phyloP scores from a whole-genome alignment of 2,329 filamentous ascomycete genomes.

The Capronia coronata region DNA sequence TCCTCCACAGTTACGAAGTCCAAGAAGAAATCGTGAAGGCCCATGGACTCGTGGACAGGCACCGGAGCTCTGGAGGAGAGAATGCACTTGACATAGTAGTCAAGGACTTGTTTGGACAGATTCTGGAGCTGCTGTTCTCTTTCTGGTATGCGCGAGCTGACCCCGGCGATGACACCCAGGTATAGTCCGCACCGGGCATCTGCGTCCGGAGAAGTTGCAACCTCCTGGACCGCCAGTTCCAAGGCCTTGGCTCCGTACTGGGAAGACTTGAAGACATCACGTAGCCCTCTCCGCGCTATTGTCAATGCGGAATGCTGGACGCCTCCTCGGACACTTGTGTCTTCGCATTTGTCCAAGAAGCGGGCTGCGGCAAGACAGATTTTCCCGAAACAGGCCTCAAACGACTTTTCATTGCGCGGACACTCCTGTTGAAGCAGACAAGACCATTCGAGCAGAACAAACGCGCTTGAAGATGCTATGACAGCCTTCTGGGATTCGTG shows the following conservation, averaged over 20 bases:
- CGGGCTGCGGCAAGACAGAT: conserved; percentile 64
- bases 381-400: conserved; percentile 50
- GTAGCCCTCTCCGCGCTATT: conserved; percentile 70
- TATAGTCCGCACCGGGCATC: conserved; percentile 66
- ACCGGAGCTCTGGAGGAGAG: conserved; percentile 69
- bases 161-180: conserved; percentile 80
- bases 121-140: conserved; percentile 57
- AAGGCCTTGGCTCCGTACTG: conserved; percentile 56
- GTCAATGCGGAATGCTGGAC: conserved; percentile 68
- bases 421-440: conserved; percentile 69
- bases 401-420: conserved; percentile 52
- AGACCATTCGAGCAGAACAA: conserved; percentile 87
- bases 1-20: conserved; percentile 69
- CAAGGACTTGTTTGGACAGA: conserved; percentile 65
- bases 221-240: conserved; percentile 54
- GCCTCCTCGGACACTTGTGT: conserved; percentile 55
- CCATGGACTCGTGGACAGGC: conserved; percentile 63
- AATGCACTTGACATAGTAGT: conserved; percentile 80
- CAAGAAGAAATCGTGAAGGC: conserved; percentile 74
- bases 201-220: conserved; percentile 62
- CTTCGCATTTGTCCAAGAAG: conserved; percentile 70
- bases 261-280: conserved; percentile 60
- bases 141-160: conserved; percentile 64
- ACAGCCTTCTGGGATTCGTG: conserved; percentile 68
- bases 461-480: conserved; percentile 72